A percentile compares a stretch with the other conserved stretches of the same genome.
Evolutionary conservation across 345 rosid genomes (phyloP).

Genomic region (Corchorus capsularis): DNA sequence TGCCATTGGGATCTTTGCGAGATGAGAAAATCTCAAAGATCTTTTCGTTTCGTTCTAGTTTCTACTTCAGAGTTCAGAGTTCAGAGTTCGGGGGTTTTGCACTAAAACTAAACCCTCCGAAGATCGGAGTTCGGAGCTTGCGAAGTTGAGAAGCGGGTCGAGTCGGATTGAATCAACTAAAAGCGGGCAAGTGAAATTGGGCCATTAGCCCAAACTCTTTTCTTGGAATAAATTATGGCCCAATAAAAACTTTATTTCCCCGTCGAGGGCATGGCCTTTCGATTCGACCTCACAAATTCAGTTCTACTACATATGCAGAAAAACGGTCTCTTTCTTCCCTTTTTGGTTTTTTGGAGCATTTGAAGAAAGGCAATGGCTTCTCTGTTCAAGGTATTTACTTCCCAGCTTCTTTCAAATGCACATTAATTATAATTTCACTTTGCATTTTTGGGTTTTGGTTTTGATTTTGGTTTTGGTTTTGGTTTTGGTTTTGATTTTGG

Average conservation of each 20-base stretch:
- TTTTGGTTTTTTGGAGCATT: background rate
- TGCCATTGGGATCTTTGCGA: slow-evolving; percentile 44
- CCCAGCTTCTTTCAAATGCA: background rate
- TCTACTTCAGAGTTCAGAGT: background rate
- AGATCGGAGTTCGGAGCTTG: background rate
- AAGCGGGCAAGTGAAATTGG: background rate
- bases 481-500: background rate
- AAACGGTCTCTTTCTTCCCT: background rate
- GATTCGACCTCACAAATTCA: background rate
- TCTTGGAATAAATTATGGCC: background rate
- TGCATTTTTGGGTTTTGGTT: background rate
- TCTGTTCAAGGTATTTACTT: slow-evolving; percentile 65
- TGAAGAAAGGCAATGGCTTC: slow-evolving; percentile 53
- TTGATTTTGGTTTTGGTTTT: too few relatives aligned
- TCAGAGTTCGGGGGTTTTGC: background rate
- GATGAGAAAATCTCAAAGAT: background rate
- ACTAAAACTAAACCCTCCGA: slow-evolving; percentile 1
- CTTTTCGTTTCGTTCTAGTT: background rate
- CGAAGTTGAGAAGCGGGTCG: background rate
- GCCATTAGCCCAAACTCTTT: background rate
- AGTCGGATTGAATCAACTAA: background rate
- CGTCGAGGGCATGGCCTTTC: background rate
- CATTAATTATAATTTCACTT: background rate
- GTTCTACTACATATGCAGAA: background rate
- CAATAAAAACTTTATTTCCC: background rate